A percentile compares a stretch with the other conserved stretches of the same genome.
phyloP scores from a whole-genome alignment of 345 rosid species.

The Brassica carinata region DNA sequence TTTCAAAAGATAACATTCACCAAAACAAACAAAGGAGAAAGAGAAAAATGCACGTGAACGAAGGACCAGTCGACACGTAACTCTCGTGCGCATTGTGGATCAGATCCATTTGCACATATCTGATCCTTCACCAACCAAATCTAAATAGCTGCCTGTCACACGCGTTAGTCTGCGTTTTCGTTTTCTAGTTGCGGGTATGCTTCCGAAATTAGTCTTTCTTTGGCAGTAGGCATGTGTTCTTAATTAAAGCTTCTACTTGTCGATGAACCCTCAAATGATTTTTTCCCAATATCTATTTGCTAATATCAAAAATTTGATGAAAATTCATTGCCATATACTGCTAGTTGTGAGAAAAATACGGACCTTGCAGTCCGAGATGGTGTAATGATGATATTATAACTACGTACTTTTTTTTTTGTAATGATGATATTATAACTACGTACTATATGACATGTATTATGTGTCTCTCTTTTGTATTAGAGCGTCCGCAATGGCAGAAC shows the following conservation, averaged over 20 bases:
- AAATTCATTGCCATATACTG: neutral
- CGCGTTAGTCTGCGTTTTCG: neutral
- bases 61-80: neutral
- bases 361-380: neutral
- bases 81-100: slow-evolving; percentile 1
- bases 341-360: neutral
- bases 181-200: neutral
- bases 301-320: neutral
- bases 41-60: slow-evolving; percentile 4
- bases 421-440: neutral
- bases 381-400: neutral
- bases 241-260: neutral
- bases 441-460: neutral
- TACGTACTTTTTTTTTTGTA: neutral
- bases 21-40: neutral
- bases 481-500: too few relatives aligned
- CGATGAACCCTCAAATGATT: neutral
- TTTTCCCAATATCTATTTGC: neutral
- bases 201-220: neutral
- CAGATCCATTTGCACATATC: neutral
- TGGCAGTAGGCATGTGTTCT: neutral
- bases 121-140: slow-evolving; percentile 7
- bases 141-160: neutral
- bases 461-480: neutral
- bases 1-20: neutral